A percentile compares a stretch with the other conserved stretches of the same genome.
Evolutionary conservation across 768 basidiomycete species (phyloP).

Genomic region (Nidularia sp.): DNA sequence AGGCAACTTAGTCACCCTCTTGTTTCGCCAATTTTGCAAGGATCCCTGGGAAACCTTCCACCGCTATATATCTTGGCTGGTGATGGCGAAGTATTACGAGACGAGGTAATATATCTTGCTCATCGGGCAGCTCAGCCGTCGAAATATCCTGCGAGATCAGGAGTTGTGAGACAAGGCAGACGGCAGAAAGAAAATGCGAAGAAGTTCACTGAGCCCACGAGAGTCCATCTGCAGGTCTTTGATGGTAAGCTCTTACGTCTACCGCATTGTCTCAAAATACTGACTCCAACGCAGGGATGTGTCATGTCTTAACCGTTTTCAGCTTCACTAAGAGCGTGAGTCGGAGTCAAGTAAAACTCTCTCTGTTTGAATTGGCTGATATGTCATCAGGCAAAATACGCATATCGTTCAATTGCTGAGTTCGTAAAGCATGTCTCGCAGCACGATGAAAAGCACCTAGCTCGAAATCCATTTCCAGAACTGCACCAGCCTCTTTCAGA

Average conservation of each 20-base stretch:
- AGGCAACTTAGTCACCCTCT: slow-evolving; percentile 65
- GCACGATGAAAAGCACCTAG: slow-evolving; percentile 28
- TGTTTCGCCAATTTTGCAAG: slow-evolving; percentile 69
- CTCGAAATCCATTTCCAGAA: slow-evolving; percentile 44
- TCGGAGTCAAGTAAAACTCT: background rate
- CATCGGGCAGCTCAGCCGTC: slow-evolving; percentile 77
- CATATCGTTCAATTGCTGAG: slow-evolving; percentile 53
- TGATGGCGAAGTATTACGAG: slow-evolving; percentile 69
- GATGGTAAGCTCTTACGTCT: slow-evolving; percentile 43
- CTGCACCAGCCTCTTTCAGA: slow-evolving; percentile 19
- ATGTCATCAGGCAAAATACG: slow-evolving; percentile 45
- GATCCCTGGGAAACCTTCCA: slow-evolving; percentile 71
- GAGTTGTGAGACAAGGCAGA: slow-evolving; percentile 38
- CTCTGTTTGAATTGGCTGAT: background rate
- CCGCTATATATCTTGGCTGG: slow-evolving; percentile 73
- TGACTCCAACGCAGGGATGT: slow-evolving; percentile 45
- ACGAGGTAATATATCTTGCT: slow-evolving; percentile 75
- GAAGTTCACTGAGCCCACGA: slow-evolving; percentile 49
- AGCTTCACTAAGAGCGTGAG: slow-evolving; percentile 58
- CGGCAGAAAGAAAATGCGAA: slow-evolving; percentile 50
- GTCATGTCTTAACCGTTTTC: slow-evolving; percentile 73
- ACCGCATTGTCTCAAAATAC: background rate
- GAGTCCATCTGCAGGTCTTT: slow-evolving; percentile 72
- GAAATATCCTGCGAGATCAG: slow-evolving; percentile 54
- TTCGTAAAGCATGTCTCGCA: slow-evolving; percentile 53